Evolutionary conservation across 495 filamentous ascomycete genomes (phyloP), one percentile per base, ranked within the genome.

Genomic region (Penicillium daleae): DNA sequence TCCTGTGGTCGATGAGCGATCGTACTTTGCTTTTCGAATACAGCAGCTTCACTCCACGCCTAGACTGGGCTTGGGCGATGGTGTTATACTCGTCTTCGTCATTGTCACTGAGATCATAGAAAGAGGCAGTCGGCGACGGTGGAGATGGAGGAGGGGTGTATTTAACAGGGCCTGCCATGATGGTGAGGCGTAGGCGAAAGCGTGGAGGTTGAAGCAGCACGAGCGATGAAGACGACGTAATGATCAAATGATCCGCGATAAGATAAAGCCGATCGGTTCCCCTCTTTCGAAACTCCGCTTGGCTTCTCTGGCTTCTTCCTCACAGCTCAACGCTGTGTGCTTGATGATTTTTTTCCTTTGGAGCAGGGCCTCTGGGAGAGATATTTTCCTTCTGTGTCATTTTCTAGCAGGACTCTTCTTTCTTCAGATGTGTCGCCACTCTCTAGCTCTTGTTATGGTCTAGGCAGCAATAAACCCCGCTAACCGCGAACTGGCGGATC

Each of bases 91-190:
- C 95, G 65, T 87, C 89, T 76, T 99, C 96, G 50, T 97, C 92
- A 63, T 96, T 92, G 77, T 99, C 95, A 74, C 93, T 97, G 80
- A 97, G 83, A 68, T 93, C 95, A 84, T 97, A 98, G 82, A 93
- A 96, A 63, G 92, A 97, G 17, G 90, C 93, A 1, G 92, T 82
- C 6, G 96, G 93, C 24, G 95, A 97, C 6, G 84, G 80, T 37
- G 85, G 85, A 46, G 78, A 76, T 10, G 79, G 69, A 55, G 79
- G 78, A 64, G 78, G 77, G 19, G 79, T 82, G 66, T 71, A 79
- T 66, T 79, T 74, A 57, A 71, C 61, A 15, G 68, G 62, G 61
- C 62, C 68, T 60, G 74, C 67, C 71, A 78, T 78, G 60, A 54
- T 67, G 61, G 33, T 50, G 52, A 51, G 32, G 24, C 33, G 56